Conservation (phyloP, 495 filamentous ascomycete species). For the Sphaerosporella brunnea region DNA sequence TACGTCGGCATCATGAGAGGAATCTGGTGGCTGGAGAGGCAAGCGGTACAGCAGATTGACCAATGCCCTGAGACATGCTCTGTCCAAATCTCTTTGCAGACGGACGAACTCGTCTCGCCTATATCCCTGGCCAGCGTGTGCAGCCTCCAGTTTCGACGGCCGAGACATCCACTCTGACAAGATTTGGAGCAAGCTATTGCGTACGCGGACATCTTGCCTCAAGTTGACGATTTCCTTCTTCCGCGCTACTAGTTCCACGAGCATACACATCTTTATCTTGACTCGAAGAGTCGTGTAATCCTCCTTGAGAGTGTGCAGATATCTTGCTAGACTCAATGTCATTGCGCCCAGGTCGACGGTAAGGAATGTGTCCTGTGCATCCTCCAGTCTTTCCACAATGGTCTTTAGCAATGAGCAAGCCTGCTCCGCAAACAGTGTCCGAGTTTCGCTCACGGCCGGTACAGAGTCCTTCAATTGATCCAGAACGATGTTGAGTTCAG, state of each 20-base stretch:
- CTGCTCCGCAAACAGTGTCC: conserved; percentile 47
- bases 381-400: conserved; percentile 42
- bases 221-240: conserved; percentile 50
- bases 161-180: conserved; percentile 42
- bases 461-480: conserved; percentile 30
- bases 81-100: conserved; percentile 44
- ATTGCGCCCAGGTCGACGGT: conserved; percentile 42
- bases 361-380: conserved; percentile 40
- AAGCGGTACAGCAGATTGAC: conserved; percentile 45
- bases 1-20: conserved; percentile 41
- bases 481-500: conserved; percentile 37
- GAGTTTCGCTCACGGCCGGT: conserved; percentile 30
- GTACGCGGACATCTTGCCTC: conserved; percentile 44
- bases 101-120: conserved; percentile 34
- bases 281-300: conserved; percentile 37
- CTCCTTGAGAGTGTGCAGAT: conserved; percentile 35
- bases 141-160: conserved; percentile 8
- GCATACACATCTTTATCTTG: conserved; percentile 47
- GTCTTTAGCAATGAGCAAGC: conserved; percentile 42
- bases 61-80: conserved; percentile 41
- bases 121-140: conserved; percentile 21
- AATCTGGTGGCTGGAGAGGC: conserved; percentile 45
- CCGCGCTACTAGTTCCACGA: conserved; percentile 44
- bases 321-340: conserved; percentile 42
- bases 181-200: conserved; percentile 46